Evolutionary conservation across 108 stramenopile species (phyloP), one percentile per base, ranked within the genome.

Genomic region (Fragilariopsis cylindrus): DNA sequence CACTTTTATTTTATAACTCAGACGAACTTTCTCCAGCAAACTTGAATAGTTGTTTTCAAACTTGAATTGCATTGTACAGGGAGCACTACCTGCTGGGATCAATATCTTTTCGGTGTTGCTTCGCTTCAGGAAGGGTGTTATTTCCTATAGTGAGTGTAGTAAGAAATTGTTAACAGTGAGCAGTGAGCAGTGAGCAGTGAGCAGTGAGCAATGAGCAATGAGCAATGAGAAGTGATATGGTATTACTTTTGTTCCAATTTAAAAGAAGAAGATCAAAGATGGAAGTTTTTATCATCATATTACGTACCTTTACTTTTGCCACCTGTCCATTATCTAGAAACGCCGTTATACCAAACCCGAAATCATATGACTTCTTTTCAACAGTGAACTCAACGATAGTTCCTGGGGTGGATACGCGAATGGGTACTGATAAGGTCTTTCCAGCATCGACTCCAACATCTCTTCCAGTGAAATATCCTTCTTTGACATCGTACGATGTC

Each of bases 341-440:
- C 8, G 65, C 65, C 4, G 13, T n/a, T 7, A 65, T 65, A 46
- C 65, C 65, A 48, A 65, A 65, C 15, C 15, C 13, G 12, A 65
- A 65, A 48, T 65, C 65, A 47, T 65, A 65, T 47, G 65, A 46
- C 12, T 65, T 65, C 65, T 65, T 65, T 16, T 65, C 65, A 45
- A 65, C 15, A 6, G 47, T 40, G 47, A 48, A 65, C 44, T 65
- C 65, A 6, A 65, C 65, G 41, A 65, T n/a, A 48, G 65, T 45
- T 15, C 65, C 65, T 40, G 65, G 65, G 44, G 65, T 65, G 15
- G 65, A 45, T 12, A 65, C 13, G 15, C 65, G 65, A 19, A 65
- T 40, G 5, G 65, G 65, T 13, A 65, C 65, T 0, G 41, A 45
- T 65, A 65, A 16, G 13, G 65, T 48, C 0, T 48, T 65, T 13